Percentiles rank a stretch among this genome's conserved stretches.
Conservation (phyloP, 768 basidiomycete species). For the Lactarius hatsudake region DNA sequence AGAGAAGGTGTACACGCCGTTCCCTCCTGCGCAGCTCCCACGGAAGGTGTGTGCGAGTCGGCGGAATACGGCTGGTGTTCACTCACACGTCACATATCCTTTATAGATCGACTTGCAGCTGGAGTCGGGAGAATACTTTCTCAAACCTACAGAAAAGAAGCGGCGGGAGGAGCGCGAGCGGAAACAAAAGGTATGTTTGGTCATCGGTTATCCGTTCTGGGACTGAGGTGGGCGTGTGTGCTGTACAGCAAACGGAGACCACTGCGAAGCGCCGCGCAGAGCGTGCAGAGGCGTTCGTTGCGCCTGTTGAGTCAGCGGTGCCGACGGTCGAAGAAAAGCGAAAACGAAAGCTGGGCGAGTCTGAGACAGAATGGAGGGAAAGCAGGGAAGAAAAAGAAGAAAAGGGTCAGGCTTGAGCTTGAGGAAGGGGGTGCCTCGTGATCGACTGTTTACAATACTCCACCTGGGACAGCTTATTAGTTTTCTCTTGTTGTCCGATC, state of each 20-base stretch:
- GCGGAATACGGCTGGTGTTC: not conserved
- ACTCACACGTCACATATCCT: not conserved
- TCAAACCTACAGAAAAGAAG: slow-evolving; percentile 86
- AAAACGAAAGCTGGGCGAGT: slow-evolving; percentile 45
- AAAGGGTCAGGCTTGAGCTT: slow-evolving; percentile 32
- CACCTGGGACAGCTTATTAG: not conserved
- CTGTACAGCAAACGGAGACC: slow-evolving; percentile 69
- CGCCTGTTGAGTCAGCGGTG: slow-evolving; percentile 75
- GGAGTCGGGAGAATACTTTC: slow-evolving; percentile 97
- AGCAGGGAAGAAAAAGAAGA: slow-evolving; percentile 43
- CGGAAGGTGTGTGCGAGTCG: slow-evolving; percentile 71
- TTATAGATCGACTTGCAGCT: slow-evolving; percentile 84
- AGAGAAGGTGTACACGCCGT: slow-evolving; percentile 96
- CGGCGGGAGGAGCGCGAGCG: slow-evolving; percentile 65
- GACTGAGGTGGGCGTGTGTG: not conserved
- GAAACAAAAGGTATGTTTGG: slow-evolving; percentile 64
- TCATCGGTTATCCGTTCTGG: slow-evolving; percentile 6
- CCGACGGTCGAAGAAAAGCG: slow-evolving; percentile 78
- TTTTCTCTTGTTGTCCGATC: not conserved
- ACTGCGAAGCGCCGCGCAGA: slow-evolving; percentile 69
- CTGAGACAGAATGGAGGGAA: slow-evolving; percentile 30
- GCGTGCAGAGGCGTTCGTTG: slow-evolving; percentile 84
- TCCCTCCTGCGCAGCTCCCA: slow-evolving; percentile 92
- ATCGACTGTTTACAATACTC: not conserved
- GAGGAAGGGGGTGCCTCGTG: slow-evolving; percentile 14